A percentile compares a stretch with the other conserved stretches of the same genome.
Conservation (phyloP, 75 land plant species). For the Selaginella tamariscina region DNA sequence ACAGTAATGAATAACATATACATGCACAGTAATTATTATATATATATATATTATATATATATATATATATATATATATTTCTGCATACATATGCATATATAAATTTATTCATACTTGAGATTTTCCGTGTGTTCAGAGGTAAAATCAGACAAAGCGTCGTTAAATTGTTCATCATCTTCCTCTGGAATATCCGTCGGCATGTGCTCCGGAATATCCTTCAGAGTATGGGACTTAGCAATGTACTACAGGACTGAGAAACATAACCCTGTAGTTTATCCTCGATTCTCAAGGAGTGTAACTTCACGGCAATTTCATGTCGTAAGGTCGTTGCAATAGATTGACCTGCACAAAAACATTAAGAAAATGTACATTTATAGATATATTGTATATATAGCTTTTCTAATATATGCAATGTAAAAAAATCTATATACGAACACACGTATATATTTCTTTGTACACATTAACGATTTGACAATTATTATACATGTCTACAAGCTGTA, state of each 20-base stretch:
- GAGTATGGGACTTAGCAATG: slow-evolving; percentile 42
- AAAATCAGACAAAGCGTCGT: slow-evolving; percentile 84
- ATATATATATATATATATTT: too few species aligned
- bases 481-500: too few species aligned
- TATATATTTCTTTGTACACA: background rate
- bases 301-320: slow-evolving; percentile 54
- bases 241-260: slow-evolving; percentile 32
- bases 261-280: slow-evolving; percentile 74
- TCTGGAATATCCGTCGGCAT: background rate
- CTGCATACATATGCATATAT: too few species aligned
- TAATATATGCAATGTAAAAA: too few species aligned
- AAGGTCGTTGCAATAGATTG: slow-evolving; percentile 36
- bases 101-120: too few species aligned
- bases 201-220: background rate
- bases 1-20: too few species aligned
- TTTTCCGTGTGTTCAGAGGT: slow-evolving; percentile 19
- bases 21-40: too few species aligned
- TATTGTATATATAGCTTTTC: too few species aligned
- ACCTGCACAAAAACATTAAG: slow-evolving; percentile 37
- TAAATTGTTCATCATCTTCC: slow-evolving; percentile 74
- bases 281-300: slow-evolving; percentile 69
- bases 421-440: background rate
- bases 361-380: background rate
- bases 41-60: too few species aligned
- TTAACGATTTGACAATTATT: background rate